phyloP scores from a whole-genome alignment of 2,329 filamentous ascomycete genomes.

The Alternaria burnsii region DNA sequence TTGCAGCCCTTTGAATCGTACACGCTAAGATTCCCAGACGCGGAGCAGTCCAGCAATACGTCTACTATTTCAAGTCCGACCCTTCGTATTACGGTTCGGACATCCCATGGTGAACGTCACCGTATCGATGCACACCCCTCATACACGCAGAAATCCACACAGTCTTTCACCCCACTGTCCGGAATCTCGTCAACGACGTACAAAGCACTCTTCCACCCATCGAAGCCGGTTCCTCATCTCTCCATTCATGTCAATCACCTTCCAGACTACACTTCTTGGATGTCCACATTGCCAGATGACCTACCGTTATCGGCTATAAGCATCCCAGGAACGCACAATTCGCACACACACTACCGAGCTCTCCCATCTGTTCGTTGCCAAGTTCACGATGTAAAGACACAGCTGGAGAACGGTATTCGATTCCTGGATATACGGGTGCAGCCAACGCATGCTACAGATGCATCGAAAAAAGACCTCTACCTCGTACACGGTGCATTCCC shows the following conservation, averaged over 20 bases:
- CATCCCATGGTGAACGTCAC: constrained; percentile 67
- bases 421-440: constrained; percentile 93
- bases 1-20: constrained; percentile 74
- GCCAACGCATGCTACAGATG: constrained; percentile 65
- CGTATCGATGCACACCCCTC: constrained; percentile 72
- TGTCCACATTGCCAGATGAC: constrained; percentile 75
- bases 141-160: constrained; percentile 57
- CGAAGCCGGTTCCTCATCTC: constrained; percentile 53
- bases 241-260: constrained; percentile 38
- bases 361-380: constrained; percentile 95
- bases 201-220: constrained; percentile 55
- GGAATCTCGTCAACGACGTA: constrained; percentile 52
- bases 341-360: constrained; percentile 82
- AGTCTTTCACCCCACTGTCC: constrained; percentile 50
- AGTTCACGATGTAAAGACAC: constrained; percentile 76
- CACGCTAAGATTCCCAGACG: constrained; percentile 65
- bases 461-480: constrained; percentile 70
- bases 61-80: constrained; percentile 60
- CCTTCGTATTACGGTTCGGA: constrained; percentile 77
- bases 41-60: neutral
- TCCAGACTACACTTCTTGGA: constrained; percentile 77
- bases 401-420: constrained; percentile 88
- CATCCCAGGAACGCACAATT: constrained; percentile 96
- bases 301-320: constrained; percentile 81
- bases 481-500: constrained; percentile 94